Evolutionary conservation across 306 rosid species (phyloP).

Genomic region (Alnus rubra): DNA sequence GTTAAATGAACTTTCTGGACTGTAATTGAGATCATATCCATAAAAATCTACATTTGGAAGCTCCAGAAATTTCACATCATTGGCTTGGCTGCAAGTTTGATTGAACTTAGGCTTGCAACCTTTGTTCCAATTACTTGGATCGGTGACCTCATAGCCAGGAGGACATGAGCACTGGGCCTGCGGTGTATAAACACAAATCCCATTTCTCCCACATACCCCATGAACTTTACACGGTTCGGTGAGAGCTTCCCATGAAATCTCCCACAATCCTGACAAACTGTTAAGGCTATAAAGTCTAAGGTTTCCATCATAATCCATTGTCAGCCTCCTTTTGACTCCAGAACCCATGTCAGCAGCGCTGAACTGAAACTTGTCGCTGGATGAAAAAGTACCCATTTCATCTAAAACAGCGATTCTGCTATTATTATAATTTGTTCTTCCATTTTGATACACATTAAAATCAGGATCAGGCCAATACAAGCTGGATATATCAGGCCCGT

Average conservation of each 20-base stretch:
- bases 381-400: background rate
- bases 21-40: background rate
- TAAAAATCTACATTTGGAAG: background rate
- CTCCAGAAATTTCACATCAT: constrained; percentile 2
- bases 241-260: background rate
- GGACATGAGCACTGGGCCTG: background rate
- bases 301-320: background rate
- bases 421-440: constrained; percentile 17
- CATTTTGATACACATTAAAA: background rate
- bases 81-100: background rate
- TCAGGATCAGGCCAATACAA: constrained; percentile 3
- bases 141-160: background rate
- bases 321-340: background rate
- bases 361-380: background rate
- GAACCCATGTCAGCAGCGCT: background rate
- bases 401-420: constrained; percentile 1
- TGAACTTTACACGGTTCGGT: background rate
- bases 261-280: background rate
- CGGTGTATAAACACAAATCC: background rate
- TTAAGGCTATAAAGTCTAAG: background rate
- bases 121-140: constrained; percentile 1
- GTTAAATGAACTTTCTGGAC: background rate
- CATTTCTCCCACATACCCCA: constrained; percentile 2
- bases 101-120: background rate
- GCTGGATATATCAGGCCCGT: background rate